A percentile compares a stretch with the other conserved stretches of the same genome.
Conservation (phyloP, 176 grass and related monocot genomes). For the Bothriochloa decipiens region DNA sequence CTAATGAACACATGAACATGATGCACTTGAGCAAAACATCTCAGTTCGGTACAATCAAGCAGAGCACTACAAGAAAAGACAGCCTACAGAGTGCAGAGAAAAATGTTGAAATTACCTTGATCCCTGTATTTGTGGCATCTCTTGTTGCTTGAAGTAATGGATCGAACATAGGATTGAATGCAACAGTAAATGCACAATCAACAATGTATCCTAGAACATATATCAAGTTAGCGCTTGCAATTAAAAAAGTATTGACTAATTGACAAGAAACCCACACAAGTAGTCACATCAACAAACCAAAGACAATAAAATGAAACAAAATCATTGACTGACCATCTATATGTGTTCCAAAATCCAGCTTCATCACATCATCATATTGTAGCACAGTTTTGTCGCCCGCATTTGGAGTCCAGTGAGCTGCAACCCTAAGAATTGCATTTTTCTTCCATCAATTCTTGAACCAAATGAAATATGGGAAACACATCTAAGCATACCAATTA, state of each 20-base stretch:
- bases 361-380: constrained; percentile 99
- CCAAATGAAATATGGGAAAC: neutral
- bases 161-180: constrained; percentile 98
- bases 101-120: constrained; percentile 64
- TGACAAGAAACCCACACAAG: neutral
- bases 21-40: neutral
- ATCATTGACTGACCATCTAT: constrained; percentile 67
- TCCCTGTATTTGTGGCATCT: constrained; percentile 96
- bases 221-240: constrained; percentile 18
- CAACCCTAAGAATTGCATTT: constrained; percentile 65
- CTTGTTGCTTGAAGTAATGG: constrained; percentile 89
- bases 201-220: constrained; percentile 76
- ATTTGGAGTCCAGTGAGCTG: constrained; percentile 99
- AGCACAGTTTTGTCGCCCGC: constrained; percentile 95
- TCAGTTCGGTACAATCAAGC: neutral
- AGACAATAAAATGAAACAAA: constrained; percentile 13
- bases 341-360: constrained; percentile 98
- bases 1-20: neutral
- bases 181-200: constrained; percentile 96
- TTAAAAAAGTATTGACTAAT: constrained; percentile 14
- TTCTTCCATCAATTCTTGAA: constrained; percentile 28
- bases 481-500: neutral
- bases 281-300: constrained; percentile 1
- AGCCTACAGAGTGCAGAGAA: neutral
- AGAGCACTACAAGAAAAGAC: neutral